Evolutionary conservation across 179 eudicot genomes (phyloP).

Genomic region (Amaranthus tricolor): DNA sequence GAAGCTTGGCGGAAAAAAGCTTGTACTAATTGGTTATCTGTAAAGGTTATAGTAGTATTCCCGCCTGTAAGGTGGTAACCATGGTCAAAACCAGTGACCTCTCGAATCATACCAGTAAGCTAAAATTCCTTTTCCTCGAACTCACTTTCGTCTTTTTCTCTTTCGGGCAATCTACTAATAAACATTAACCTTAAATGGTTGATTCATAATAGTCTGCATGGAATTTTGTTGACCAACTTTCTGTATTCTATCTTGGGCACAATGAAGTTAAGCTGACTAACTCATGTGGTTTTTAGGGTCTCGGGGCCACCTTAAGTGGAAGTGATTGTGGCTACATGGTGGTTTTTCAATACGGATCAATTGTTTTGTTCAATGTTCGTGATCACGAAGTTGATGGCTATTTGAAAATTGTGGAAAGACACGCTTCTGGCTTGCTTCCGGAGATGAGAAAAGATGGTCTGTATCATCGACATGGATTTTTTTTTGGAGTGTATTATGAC

Average conservation of each 20-base stretch:
- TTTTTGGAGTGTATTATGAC: neutral
- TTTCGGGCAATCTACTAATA: no score
- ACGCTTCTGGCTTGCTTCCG: slow-evolving; percentile 76
- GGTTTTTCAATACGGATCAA: slow-evolving; percentile 93
- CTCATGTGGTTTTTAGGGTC: slow-evolving; percentile 44
- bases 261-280: slow-evolving; percentile 10
- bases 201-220: neutral
- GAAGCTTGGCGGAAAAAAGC: no score
- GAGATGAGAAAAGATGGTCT: slow-evolving; percentile 97
- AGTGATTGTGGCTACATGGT: slow-evolving; percentile 82
- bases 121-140: no score
- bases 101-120: no score
- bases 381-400: slow-evolving; percentile 78
- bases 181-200: no score
- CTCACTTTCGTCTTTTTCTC: no score
- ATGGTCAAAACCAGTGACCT: no score
- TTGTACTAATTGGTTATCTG: no score
- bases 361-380: slow-evolving; percentile 83
- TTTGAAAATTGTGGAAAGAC: slow-evolving; percentile 66
- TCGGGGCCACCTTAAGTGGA: slow-evolving; percentile 66
- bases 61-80: no score
- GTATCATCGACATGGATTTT: slow-evolving; percentile 14
- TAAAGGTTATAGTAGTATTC: no score
- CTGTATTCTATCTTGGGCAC: neutral
- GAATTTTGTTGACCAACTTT: neutral